Evolutionary conservation across 441 rosid genomes (phyloP).

Genomic region (Euphorbia celastroides): DNA sequence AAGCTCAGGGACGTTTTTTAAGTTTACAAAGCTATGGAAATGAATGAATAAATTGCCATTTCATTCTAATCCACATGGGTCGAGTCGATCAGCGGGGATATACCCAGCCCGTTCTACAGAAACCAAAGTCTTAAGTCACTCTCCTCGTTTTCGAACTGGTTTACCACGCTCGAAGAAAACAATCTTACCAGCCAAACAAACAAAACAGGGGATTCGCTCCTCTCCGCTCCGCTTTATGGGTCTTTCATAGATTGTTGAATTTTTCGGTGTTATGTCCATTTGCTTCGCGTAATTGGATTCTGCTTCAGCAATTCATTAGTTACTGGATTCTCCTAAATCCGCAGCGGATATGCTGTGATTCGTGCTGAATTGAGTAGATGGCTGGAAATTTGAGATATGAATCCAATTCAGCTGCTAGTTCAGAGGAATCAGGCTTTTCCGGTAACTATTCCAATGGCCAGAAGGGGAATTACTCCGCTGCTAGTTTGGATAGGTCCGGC

Average conservation of each 20-base stretch:
- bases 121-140: neutral
- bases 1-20: too few relatives aligned
- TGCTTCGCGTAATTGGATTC: neutral
- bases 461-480: slow-evolving; percentile 32
- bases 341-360: slow-evolving; percentile 20
- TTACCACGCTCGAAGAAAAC: slow-evolving; percentile 2
- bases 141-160: neutral
- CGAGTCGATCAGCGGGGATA: neutral
- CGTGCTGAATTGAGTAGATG: slow-evolving; percentile 25
- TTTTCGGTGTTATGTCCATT: slow-evolving; percentile 9
- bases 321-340: slow-evolving; percentile 8
- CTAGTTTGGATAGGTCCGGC: slow-evolving; percentile 49
- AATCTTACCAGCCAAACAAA: neutral
- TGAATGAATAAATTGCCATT: neutral
- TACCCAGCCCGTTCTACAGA: neutral
- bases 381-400: slow-evolving; percentile 45
- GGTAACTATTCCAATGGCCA: slow-evolving; percentile 45
- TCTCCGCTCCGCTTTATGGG: neutral
- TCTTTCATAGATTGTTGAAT: slow-evolving; percentile 9
- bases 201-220: neutral
- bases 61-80: neutral
- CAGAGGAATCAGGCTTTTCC: slow-evolving; percentile 37
- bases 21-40: too few relatives aligned
- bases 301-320: neutral
- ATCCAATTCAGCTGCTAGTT: slow-evolving; percentile 31